A percentile compares a stretch with the other conserved stretches of the same genome.
phyloP scores from a whole-genome alignment of 148 eudicot species.

The Dysphania ambrosioides region DNA sequence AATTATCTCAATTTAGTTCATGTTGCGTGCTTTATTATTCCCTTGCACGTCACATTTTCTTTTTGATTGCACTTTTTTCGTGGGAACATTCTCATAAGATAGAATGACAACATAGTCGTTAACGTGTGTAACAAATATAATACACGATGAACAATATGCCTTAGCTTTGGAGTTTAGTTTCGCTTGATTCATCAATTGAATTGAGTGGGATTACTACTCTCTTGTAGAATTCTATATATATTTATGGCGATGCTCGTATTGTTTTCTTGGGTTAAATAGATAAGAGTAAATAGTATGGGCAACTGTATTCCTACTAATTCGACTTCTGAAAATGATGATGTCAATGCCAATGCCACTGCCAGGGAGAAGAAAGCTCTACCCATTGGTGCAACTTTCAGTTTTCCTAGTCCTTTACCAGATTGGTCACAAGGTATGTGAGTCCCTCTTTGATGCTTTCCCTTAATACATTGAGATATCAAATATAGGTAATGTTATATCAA shows the following conservation, averaged over 20 bases:
- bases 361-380: slow-evolving; percentile 21
- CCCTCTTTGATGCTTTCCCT: no score
- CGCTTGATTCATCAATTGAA: not conserved
- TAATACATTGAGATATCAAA: no score
- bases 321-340: no score
- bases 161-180: no score
- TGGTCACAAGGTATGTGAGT: slow-evolving; percentile 42
- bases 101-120: no score
- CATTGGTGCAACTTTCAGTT: slow-evolving; percentile 25
- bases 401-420: slow-evolving; percentile 35
- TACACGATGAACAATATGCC: no score
- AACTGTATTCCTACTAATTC: slow-evolving; percentile 11
- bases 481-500: no score
- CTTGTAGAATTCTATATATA: no score
- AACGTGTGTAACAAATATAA: no score
- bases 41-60: slow-evolving; percentile 20
- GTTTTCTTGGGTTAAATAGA: no score
- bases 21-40: not conserved
- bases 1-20: not conserved
- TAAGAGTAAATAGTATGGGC: slow-evolving; percentile 17
- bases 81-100: not conserved
- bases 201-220: no score
- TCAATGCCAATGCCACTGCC: not conserved
- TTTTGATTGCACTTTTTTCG: not conserved
- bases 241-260: no score